Conservation (phyloP, 306 rosid species). For the Hylodesmum podocarpum region DNA sequence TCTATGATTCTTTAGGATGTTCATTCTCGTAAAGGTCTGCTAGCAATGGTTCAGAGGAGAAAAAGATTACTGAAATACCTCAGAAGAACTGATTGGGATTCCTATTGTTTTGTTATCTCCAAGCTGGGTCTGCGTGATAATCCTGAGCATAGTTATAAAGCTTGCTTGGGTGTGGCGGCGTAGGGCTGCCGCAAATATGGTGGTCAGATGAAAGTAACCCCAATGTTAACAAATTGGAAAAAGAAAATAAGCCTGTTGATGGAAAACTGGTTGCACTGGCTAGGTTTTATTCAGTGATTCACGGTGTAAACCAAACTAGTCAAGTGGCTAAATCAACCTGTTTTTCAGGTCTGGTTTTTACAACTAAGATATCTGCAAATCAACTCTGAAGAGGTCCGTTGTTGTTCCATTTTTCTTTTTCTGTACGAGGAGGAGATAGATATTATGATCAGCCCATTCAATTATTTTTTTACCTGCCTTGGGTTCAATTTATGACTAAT, state of each 20-base stretch:
- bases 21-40: constrained; percentile 87
- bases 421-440: constrained; percentile 16
- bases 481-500: background rate
- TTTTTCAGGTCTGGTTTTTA: constrained; percentile 10
- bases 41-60: constrained; percentile 86
- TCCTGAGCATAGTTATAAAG: constrained; percentile 45
- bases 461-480: background rate
- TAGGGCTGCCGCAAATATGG: background rate
- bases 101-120: constrained; percentile 79
- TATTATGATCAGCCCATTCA: constrained; percentile 8
- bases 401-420: background rate
- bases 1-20: constrained; percentile 57
- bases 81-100: constrained; percentile 93
- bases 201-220: background rate
- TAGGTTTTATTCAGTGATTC: background rate
- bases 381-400: constrained; percentile 36
- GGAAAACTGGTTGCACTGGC: background rate
- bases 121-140: constrained; percentile 88
- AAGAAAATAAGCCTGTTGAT: background rate
- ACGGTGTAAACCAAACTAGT: background rate
- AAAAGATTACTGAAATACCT: constrained; percentile 81
- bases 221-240: background rate
- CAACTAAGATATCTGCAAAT: background rate
- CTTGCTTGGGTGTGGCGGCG: background rate
- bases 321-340: background rate